phyloP scores from a whole-genome alignment of 2,329 filamentous ascomycete genomes.

The Domatiomyces globalis region DNA sequence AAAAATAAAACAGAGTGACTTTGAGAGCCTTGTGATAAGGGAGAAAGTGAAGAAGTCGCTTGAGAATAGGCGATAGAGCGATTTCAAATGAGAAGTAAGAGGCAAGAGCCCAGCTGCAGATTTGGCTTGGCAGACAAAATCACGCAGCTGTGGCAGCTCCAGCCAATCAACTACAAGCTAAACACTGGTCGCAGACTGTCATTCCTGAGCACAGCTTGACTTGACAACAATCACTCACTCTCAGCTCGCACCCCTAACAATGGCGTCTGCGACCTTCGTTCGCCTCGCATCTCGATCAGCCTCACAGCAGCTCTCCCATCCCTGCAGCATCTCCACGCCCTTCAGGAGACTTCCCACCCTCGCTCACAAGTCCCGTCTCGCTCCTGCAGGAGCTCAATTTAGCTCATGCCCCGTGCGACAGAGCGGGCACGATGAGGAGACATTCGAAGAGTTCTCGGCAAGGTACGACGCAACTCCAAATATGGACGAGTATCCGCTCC shows the following conservation, averaged over 20 bases:
- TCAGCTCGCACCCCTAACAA: constrained; percentile 24
- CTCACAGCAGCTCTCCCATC: constrained; percentile 18
- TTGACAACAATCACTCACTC: background rate
- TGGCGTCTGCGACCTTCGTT: constrained; percentile 55
- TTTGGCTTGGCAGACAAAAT: background rate
- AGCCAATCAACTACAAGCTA: background rate
- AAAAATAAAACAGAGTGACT: background rate
- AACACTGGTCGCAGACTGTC: background rate
- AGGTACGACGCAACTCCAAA: constrained; percentile 48
- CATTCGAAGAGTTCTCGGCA: constrained; percentile 95
- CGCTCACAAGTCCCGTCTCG: constrained; percentile 6
- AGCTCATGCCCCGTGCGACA: constrained; percentile 41
- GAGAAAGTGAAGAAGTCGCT: background rate
- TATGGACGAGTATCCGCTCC: background rate
- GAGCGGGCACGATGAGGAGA: constrained; percentile 73
- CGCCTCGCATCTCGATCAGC: constrained; percentile 56
- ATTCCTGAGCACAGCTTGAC: background rate
- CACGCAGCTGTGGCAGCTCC: background rate
- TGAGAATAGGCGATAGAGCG: background rate
- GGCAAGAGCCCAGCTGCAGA: background rate
- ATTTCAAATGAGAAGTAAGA: background rate
- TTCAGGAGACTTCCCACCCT: constrained; percentile 15
- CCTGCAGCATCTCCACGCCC: constrained; percentile 8
- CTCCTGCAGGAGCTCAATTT: constrained; percentile 21
- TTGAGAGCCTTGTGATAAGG: background rate